These are phyloP conservation scores for Aaosphaeria arxii DNA, from an alignment of 2,329 filamentous ascomycete genomes.

Conservation along the genomic window DNA sequence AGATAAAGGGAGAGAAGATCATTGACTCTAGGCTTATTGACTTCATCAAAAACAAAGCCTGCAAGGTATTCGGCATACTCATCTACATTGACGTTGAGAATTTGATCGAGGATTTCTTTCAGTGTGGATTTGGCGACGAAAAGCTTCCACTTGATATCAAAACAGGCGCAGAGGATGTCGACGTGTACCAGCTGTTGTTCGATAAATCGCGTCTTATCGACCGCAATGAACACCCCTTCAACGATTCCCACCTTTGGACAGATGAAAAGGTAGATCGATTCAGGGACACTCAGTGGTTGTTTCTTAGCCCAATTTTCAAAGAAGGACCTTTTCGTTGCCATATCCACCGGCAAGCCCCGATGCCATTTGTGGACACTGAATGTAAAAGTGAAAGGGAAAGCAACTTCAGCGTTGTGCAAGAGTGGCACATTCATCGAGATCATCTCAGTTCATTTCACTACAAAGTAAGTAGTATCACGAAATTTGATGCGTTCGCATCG, in stretches of 20 bases:
- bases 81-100: background rate
- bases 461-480: background rate
- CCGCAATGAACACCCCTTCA: conserved; percentile 1
- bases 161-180: background rate
- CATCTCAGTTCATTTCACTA: conserved; percentile 4
- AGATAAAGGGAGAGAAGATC: background rate
- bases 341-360: conserved; percentile 2
- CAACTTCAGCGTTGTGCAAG: conserved; percentile 8
- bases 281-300: conserved; percentile 8
- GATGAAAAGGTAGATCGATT: conserved; percentile 1
- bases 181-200: background rate
- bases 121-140: conserved; percentile 2
- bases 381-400: background rate
- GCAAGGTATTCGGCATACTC: conserved; percentile 6
- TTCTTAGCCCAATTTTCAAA: conserved; percentile 9
- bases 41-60: conserved; percentile 5
- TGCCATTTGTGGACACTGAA: background rate
- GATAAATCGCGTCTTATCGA: background rate
- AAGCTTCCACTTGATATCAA: conserved; percentile 2
- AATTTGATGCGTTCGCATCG: background rate
- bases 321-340: conserved; percentile 4
- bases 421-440: conserved; percentile 10
- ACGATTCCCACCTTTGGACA: background rate
- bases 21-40: background rate
- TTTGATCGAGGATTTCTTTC: conserved; percentile 8